Evolutionary conservation across 1,284 basidiomycete species (phyloP).

Genomic region (Cerrena zonata): DNA sequence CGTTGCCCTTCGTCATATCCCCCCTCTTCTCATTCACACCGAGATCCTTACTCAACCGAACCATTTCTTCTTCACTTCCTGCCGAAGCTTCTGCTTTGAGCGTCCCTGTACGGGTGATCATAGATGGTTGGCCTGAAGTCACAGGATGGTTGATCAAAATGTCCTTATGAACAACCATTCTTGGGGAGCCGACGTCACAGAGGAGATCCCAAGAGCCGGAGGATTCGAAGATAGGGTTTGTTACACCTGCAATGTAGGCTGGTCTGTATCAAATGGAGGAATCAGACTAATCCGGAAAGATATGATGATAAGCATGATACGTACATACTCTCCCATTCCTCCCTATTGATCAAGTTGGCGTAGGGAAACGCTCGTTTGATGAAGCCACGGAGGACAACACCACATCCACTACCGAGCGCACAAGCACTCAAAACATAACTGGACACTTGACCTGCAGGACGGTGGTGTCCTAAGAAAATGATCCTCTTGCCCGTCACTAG

Average conservation of each 20-base stretch:
- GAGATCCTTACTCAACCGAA: conserved; percentile 35
- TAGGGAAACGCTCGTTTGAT: conserved; percentile 90
- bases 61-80: conserved; percentile 59
- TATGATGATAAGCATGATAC: conserved; percentile 24
- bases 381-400: conserved; percentile 77
- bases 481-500: conserved; percentile 89
- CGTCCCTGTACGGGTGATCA: conserved; percentile 50
- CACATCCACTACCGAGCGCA: conserved; percentile 86
- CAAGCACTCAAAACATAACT: conserved; percentile 89
- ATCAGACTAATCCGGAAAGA: conserved; percentile 5
- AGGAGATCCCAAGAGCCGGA: conserved; percentile 87
- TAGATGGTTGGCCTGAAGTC: conserved; percentile 33
- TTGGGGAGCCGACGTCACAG: conserved; percentile 82
- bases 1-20: conserved; percentile 53
- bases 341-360: conserved; percentile 81
- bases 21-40: conserved; percentile 39
- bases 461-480: conserved; percentile 85
- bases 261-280: conserved; percentile 43
- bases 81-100: conserved; percentile 56
- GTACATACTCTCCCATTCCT: conserved; percentile 84
- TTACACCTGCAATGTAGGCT: conserved; percentile 92
- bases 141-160: conserved; percentile 59
- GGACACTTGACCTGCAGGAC: conserved; percentile 82
- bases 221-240: conserved; percentile 91
- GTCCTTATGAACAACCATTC: conserved; percentile 81